Percentiles rank a stretch among this genome's conserved stretches.
These are phyloP conservation scores for Lycium ferocissimum DNA, from an alignment of 257 asterid genomes.

Conservation along the genomic window DNA sequence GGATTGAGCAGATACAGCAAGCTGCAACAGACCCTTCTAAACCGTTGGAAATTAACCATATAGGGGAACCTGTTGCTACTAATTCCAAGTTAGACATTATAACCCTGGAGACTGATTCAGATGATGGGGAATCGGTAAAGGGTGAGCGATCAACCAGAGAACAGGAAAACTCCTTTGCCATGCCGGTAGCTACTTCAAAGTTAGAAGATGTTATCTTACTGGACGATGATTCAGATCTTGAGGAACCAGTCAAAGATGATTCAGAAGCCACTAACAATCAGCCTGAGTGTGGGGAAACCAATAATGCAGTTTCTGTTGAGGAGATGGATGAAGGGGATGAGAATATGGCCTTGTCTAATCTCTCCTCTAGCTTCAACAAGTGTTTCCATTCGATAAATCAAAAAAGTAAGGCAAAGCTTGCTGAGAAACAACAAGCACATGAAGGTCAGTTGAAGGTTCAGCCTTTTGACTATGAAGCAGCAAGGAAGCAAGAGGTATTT, in stretches of 20 bases:
- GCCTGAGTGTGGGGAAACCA: conserved; percentile 36
- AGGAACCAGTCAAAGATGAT: conserved; percentile 45
- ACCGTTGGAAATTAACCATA: conserved; percentile 27
- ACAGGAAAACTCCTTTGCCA: conserved; percentile 4
- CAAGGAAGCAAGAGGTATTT: conserved; percentile 61
- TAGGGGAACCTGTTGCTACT: conserved; percentile 30
- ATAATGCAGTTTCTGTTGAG: conserved; percentile 35
- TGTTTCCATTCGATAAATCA: conserved; percentile 58
- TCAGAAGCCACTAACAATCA: conserved; percentile 37
- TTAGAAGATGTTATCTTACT: conserved; percentile 62
- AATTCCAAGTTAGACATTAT: conserved; percentile 47
- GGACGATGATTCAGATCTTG: conserved; percentile 58
- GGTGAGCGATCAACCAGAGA: conserved; percentile 33
- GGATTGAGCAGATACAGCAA: conserved; percentile 40
- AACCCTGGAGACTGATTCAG: conserved; percentile 58
- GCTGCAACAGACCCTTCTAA: conserved; percentile 28
- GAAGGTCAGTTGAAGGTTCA: conserved; percentile 43
- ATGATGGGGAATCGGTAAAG: conserved; percentile 44
- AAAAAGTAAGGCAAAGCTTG: conserved; percentile 34
- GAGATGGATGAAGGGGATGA: conserved; percentile 32
- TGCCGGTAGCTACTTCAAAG: conserved; percentile 41
- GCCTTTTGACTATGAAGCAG: conserved; percentile 83
- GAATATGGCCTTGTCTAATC: conserved; percentile 64
- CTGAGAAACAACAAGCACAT: conserved; percentile 45
- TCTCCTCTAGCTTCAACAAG: conserved; percentile 80